These are phyloP conservation scores for Sphaerosporella brunnea DNA, from an alignment of 495 filamentous ascomycete species.

Conservation along the genomic window DNA sequence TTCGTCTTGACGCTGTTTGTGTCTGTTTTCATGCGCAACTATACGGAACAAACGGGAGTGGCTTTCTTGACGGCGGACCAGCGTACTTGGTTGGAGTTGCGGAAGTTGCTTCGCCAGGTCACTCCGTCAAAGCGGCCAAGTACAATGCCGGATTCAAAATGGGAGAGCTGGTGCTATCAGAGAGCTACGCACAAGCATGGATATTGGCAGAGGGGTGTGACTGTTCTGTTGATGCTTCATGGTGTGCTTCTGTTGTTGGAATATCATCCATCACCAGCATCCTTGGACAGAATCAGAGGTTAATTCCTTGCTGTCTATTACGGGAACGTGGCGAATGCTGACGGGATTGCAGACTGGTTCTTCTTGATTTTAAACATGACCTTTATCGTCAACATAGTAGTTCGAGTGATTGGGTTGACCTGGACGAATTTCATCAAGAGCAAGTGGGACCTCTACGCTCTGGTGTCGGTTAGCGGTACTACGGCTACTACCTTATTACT, in stretches of 20 bases:
- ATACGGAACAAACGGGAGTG: slow-evolving; percentile 95
- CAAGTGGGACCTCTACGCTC: slow-evolving; percentile 86
- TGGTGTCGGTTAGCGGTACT: slow-evolving; percentile 69
- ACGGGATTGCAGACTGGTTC: slow-evolving; percentile 35
- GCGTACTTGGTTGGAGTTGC: slow-evolving; percentile 86
- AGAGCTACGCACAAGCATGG: slow-evolving; percentile 87
- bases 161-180: slow-evolving; percentile 88
- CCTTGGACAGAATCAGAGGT: slow-evolving; percentile 50
- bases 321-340: background rate
- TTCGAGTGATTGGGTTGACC: slow-evolving; percentile 73
- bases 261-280: slow-evolving; percentile 51
- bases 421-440: slow-evolving; percentile 87
- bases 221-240: slow-evolving; percentile 61
- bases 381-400: slow-evolving; percentile 67
- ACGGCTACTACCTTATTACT: slow-evolving; percentile 59
- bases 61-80: slow-evolving; percentile 94
- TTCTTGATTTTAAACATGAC: slow-evolving; percentile 74
- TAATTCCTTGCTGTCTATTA: slow-evolving; percentile 9
- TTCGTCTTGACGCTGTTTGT: slow-evolving; percentile 97
- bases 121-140: slow-evolving; percentile 77
- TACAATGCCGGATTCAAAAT: slow-evolving; percentile 52
- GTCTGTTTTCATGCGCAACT: slow-evolving; percentile 98
- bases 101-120: slow-evolving; percentile 84
- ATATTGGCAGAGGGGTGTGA: slow-evolving; percentile 72
- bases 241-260: slow-evolving; percentile 68